Evolutionary conservation across 139 green algal genomes (phyloP).

Genomic region (Nannochloris sp.): DNA sequence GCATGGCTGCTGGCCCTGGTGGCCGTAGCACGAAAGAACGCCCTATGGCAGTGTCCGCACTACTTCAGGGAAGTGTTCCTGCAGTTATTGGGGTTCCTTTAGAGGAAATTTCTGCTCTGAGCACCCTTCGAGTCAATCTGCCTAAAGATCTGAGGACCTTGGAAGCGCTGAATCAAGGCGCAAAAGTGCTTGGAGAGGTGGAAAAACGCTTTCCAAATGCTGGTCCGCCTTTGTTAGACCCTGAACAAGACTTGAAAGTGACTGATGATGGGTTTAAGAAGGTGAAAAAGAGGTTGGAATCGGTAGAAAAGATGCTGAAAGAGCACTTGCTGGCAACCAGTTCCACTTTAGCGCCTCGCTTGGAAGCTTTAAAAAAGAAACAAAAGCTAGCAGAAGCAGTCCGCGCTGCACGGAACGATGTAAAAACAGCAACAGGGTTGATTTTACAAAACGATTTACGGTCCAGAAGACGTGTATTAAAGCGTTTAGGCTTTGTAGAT

Average conservation of each 20-base stretch:
- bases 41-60: constrained; percentile 7
- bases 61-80: constrained; percentile 12
- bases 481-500: constrained; percentile 46
- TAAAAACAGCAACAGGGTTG: constrained; percentile 42
- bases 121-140: constrained; percentile 63
- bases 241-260: constrained; percentile 62
- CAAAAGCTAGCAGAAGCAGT: constrained; percentile 28
- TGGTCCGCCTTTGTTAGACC: constrained; percentile 50
- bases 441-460: constrained; percentile 67
- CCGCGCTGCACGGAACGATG: constrained; percentile 35
- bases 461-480: constrained; percentile 49
- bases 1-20: too few species aligned
- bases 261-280: constrained; percentile 9
- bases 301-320: constrained; percentile 38
- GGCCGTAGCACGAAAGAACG: not conserved
- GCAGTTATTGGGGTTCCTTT: constrained; percentile 52
- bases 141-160: constrained; percentile 67
- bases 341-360: constrained; percentile 17
- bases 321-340: constrained; percentile 33
- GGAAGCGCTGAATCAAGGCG: constrained; percentile 8
- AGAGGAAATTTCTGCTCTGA: constrained; percentile 41
- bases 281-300: constrained; percentile 31
- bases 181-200: constrained; percentile 31
- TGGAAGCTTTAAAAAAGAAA: constrained; percentile 36
- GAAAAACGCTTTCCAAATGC: constrained; percentile 20